Evolutionary conservation across 208 protist genomes (phyloP).

Genomic region (Leishmania major): DNA sequence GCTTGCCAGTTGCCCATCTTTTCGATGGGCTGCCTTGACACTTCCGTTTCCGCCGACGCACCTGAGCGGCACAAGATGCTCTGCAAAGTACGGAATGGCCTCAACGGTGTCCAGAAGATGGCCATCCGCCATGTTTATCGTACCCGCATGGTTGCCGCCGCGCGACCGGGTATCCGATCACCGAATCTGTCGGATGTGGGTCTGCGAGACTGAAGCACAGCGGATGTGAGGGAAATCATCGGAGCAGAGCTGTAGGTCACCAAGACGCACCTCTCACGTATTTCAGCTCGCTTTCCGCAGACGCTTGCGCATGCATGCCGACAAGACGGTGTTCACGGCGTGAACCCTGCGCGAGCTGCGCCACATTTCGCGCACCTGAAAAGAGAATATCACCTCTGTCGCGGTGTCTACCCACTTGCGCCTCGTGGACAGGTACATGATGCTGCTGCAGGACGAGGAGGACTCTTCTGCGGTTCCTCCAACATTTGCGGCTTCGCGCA

Average conservation of each 20-base stretch:
- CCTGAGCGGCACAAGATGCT: slow-evolving; percentile 70
- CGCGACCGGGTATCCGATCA: slow-evolving; percentile 37
- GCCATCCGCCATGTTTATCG: slow-evolving; percentile 57
- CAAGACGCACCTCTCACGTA: slow-evolving; percentile 41
- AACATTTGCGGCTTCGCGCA: background rate
- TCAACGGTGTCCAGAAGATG: slow-evolving; percentile 56
- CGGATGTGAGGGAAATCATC: slow-evolving; percentile 81
- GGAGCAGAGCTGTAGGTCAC: slow-evolving; percentile 68
- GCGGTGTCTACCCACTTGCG: slow-evolving; percentile 25
- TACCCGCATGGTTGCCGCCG: slow-evolving; percentile 40
- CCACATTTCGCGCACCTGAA: slow-evolving; percentile 40
- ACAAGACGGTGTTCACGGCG: slow-evolving; percentile 67
- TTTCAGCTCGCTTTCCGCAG: slow-evolving; percentile 83
- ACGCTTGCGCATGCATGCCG: slow-evolving; percentile 57
- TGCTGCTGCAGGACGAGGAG: slow-evolving; percentile 21
- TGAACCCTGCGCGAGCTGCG: slow-evolving; percentile 65
- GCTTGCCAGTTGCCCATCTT: slow-evolving; percentile 65
- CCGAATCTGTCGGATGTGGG: slow-evolving; percentile 68
- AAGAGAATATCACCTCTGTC: slow-evolving; percentile 17
- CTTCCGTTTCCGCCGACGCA: slow-evolving; percentile 22
- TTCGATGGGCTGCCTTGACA: slow-evolving; percentile 74
- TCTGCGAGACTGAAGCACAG: slow-evolving; percentile 45
- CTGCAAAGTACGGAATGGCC: slow-evolving; percentile 75
- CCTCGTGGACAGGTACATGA: slow-evolving; percentile 28
- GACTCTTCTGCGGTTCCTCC: slow-evolving; percentile 9